Conservation (phyloP, 2,329 filamentous ascomycete species). For the Cladophialophora exuberans region DNA sequence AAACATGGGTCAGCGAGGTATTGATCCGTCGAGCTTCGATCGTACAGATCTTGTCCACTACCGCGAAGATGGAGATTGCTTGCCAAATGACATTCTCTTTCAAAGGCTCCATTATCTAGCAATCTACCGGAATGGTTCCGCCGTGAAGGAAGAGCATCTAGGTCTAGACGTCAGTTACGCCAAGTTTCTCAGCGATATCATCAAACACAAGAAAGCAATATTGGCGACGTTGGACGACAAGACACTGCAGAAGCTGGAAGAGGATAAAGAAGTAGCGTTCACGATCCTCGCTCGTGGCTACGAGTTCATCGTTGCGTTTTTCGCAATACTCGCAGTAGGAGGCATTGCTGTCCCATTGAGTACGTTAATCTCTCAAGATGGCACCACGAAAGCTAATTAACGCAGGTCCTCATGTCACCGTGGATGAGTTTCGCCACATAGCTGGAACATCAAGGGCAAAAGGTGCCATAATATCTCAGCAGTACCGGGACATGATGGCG, state of each 20-base stretch:
- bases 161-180: slow-evolving; percentile 38
- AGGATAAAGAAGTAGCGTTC: slow-evolving; percentile 39
- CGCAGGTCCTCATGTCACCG: slow-evolving; percentile 1
- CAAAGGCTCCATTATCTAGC: slow-evolving; percentile 36
- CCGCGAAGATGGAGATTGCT: slow-evolving; percentile 31
- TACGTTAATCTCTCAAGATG: slow-evolving; percentile 9
- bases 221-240: slow-evolving; percentile 33
- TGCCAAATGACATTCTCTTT: slow-evolving; percentile 38
- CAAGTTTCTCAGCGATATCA: slow-evolving; percentile 49
- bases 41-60: not conserved
- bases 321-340: slow-evolving; percentile 51
- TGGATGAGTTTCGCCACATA: not conserved
- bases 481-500: too few relatives aligned
- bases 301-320: slow-evolving; percentile 52
- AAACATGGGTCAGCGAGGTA: too few relatives aligned
- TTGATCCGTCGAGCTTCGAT: slow-evolving; percentile 9
- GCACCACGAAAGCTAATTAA: too few relatives aligned
- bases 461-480: not conserved
- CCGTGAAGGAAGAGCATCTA: slow-evolving; percentile 35
- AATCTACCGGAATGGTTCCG: slow-evolving; percentile 26
- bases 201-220: slow-evolving; percentile 45
- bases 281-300: slow-evolving; percentile 52
- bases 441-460: not conserved
- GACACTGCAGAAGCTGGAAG: slow-evolving; percentile 43
- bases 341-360: slow-evolving; percentile 51